phyloP scores from a whole-genome alignment of 179 eudicot species.

The Actinidia arguta region DNA sequence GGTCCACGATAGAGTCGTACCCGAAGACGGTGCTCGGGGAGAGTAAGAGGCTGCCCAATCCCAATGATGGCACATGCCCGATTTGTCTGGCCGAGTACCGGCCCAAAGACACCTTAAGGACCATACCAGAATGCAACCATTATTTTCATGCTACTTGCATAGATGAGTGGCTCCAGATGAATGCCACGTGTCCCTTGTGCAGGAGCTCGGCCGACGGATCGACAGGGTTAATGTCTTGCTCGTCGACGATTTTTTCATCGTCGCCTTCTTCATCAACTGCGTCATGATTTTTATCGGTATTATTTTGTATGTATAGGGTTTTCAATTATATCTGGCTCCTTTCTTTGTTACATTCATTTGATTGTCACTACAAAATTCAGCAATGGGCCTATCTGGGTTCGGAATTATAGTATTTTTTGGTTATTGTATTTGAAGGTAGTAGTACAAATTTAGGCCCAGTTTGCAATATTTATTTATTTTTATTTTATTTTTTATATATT shows the following conservation, averaged over 20 bases:
- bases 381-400: too few relatives aligned
- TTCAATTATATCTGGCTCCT: too few relatives aligned
- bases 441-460: too few relatives aligned
- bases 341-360: too few relatives aligned
- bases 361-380: too few relatives aligned
- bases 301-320: neutral
- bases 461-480: too few relatives aligned
- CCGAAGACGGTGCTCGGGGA: constrained; percentile 3
- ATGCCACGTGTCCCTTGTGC: constrained; percentile 12
- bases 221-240: constrained; percentile 1
- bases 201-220: constrained; percentile 9
- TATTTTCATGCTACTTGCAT: neutral
- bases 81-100: constrained; percentile 8
- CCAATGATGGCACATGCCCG: constrained; percentile 2
- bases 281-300: neutral
- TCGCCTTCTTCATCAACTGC: neutral
- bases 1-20: constrained; percentile 8
- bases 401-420: too few relatives aligned
- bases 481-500: too few relatives aligned
- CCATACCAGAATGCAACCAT: neutral
- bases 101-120: neutral
- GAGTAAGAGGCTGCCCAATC: neutral
- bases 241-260: constrained; percentile 16
- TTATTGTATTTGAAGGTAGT: too few relatives aligned
- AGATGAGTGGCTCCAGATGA: constrained; percentile 11